A percentile compares a stretch with the other conserved stretches of the same genome.
phyloP scores from a whole-genome alignment of 2,329 filamentous ascomycete species.

The Mariannaea sp. region DNA sequence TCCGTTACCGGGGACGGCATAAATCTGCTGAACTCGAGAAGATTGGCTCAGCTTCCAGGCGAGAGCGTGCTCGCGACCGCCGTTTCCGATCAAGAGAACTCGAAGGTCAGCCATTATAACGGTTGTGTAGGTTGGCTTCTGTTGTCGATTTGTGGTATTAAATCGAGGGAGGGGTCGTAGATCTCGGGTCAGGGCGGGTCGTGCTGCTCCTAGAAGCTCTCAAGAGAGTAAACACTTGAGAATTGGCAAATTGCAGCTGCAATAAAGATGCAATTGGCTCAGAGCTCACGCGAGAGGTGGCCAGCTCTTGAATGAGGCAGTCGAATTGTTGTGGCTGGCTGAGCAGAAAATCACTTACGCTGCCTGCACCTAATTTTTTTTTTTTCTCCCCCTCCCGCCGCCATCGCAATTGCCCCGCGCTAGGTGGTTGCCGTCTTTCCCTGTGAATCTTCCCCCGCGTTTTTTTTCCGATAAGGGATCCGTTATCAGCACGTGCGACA shows the following conservation, averaged over 20 bases:
- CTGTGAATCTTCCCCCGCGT: conserved; percentile 16
- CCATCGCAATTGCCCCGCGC: conserved; percentile 21
- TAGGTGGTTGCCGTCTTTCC: neutral
- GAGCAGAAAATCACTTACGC: conserved; percentile 10
- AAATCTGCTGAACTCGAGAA: conserved; percentile 74
- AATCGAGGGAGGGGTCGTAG: conserved; percentile 16
- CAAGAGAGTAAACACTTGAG: neutral
- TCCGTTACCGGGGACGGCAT: conserved; percentile 78
- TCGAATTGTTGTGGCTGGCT: conserved; percentile 18
- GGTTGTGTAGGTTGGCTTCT: too few species aligned
- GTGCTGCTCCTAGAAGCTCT: conserved; percentile 13
- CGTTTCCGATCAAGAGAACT: conserved; percentile 88
- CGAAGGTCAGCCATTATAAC: conserved; percentile 53
- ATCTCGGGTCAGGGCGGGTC: conserved; percentile 9
- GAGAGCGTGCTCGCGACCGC: conserved; percentile 91
- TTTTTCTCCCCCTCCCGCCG: conserved; percentile 5
- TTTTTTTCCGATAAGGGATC: conserved; percentile 17
- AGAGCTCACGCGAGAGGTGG: conserved; percentile 24
- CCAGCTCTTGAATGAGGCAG: conserved; percentile 24
- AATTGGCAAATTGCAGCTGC: neutral
- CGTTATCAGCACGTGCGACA: conserved; percentile 27
- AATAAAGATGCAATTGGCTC: conserved; percentile 25
- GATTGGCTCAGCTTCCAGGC: conserved; percentile 94
- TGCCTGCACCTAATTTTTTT: conserved; percentile 21
- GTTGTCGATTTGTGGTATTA: neutral